Conservation (phyloP, 2,329 filamentous ascomycete species). For the Tolypocladium capitatum region DNA sequence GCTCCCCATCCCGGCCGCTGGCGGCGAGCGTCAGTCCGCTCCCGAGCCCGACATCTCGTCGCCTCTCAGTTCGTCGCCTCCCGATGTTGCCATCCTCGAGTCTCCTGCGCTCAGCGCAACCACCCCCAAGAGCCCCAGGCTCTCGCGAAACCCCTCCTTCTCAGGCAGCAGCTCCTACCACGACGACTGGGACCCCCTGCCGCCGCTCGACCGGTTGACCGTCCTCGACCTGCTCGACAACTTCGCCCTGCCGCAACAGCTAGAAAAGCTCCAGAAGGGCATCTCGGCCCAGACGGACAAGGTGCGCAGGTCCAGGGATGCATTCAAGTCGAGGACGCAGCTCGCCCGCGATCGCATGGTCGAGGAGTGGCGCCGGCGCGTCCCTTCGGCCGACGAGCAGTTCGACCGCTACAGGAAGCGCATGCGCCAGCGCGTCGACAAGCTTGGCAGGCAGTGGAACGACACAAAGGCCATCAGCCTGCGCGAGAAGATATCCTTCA, state of each 20-base stretch:
- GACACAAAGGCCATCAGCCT: constrained; percentile 78
- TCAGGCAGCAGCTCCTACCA: constrained; percentile 78
- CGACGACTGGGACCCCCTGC: constrained; percentile 76
- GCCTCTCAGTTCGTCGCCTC: constrained; percentile 28
- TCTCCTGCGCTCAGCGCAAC: constrained; percentile 37
- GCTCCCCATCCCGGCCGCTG: background rate
- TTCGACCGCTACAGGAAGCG: constrained; percentile 79
- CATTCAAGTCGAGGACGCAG: constrained; percentile 59
- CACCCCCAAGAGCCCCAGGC: constrained; percentile 34
- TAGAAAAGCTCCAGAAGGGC: constrained; percentile 80
- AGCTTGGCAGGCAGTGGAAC: constrained; percentile 73
- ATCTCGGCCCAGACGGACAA: constrained; percentile 74
- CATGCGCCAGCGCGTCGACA: constrained; percentile 82
- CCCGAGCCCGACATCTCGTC: constrained; percentile 27
- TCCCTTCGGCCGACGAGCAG: constrained; percentile 82
- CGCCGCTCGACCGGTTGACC: constrained; percentile 77
- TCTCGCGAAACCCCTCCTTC: constrained; percentile 70
- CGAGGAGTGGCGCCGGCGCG: constrained; percentile 78
- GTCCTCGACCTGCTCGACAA: constrained; percentile 93
- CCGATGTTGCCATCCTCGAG: constrained; percentile 30
- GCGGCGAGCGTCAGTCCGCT: constrained; percentile 15
- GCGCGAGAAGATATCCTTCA: constrained; percentile 91
- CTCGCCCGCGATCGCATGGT: constrained; percentile 81
- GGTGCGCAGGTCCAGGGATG: constrained; percentile 70
- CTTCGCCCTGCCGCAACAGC: constrained; percentile 73